Conservation (phyloP, 768 basidiomycete genomes). For the Pisolithus albus region DNA sequence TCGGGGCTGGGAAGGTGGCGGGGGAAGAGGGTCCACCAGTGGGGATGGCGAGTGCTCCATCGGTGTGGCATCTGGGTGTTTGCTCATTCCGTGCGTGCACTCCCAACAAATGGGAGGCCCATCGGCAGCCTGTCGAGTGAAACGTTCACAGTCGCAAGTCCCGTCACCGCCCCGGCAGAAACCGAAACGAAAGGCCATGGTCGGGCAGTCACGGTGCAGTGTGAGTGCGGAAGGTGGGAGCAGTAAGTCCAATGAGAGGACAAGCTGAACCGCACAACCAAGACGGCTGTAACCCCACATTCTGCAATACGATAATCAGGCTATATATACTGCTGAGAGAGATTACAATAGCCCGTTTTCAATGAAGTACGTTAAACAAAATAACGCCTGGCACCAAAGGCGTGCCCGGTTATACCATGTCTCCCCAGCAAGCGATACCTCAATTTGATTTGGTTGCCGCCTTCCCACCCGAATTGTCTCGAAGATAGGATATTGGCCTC, state of each 20-base stretch:
- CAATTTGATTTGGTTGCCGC: background rate
- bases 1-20: too few relatives aligned
- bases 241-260: background rate
- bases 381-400: slow-evolving; percentile 11
- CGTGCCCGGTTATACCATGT: slow-evolving; percentile 10
- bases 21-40: too few relatives aligned
- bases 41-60: too few relatives aligned
- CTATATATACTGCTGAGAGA: background rate
- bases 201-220: background rate
- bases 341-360: background rate
- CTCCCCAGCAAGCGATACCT: background rate
- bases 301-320: background rate
- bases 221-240: background rate
- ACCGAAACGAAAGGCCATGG: background rate
- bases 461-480: slow-evolving; percentile 7
- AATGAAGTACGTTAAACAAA: background rate
- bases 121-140: background rate
- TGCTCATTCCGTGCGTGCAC: background rate
- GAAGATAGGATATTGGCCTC: slow-evolving; percentile 3
- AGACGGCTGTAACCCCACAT: too few relatives aligned
- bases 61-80: background rate
- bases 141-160: background rate
- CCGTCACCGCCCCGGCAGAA: background rate
- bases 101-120: background rate
- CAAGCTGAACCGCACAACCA: background rate